Base-by-base conservation (phyloP, 805 yeast genomes). In the Ogataea nakhonphanomensis region DNA sequence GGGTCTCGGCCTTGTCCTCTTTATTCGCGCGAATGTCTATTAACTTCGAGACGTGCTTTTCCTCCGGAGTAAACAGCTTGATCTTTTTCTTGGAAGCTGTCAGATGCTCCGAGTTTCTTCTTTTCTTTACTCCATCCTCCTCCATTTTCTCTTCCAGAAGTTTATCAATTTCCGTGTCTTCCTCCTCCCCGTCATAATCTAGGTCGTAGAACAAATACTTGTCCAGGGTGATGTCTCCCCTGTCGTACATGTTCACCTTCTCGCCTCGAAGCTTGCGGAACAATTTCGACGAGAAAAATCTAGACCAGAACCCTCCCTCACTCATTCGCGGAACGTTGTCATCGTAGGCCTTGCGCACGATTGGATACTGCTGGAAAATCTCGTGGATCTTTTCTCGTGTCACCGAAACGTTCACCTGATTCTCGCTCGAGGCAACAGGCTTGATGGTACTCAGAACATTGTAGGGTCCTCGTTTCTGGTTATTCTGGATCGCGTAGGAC, bases 301-400 rank as follows among this genome's bases (percentile, higher is more conserved):
- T 69, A 8, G 95, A 87, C 99, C 99, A 93, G 54, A 93, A 93
- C 56, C 85, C 95, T 30, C 91, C 90, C 59, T 93, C 98, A 34
- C 78, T 74, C 38, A 93, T 71, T 46, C 82, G 81, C 1, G 98
- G 99, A 4, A 93, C 99, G 43, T 81, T 81, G 39, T 93, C 99
- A 44, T 78, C 81, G 56, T 85, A 93, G 0, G 98, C 98, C 47
- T 76, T 78, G 45, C 86, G 78, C 20, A 93, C 95, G 27, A 90
- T 78, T 0, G 99, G 99, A 56, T 91, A 93, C 44, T 91, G 95
- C 37, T 81, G 86, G 58, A 93, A 90, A 15, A 93, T 88, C 48
- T 84, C 95, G 41, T 78, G 81, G 54, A 93, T 90, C 45, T 84
- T 89, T 45, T 90, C 97, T 40, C 96, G 70, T 0, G 99, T 86